Evolutionary conservation across 1,139 yeast genomes (phyloP).

Genomic region (Candida tropicalis): DNA sequence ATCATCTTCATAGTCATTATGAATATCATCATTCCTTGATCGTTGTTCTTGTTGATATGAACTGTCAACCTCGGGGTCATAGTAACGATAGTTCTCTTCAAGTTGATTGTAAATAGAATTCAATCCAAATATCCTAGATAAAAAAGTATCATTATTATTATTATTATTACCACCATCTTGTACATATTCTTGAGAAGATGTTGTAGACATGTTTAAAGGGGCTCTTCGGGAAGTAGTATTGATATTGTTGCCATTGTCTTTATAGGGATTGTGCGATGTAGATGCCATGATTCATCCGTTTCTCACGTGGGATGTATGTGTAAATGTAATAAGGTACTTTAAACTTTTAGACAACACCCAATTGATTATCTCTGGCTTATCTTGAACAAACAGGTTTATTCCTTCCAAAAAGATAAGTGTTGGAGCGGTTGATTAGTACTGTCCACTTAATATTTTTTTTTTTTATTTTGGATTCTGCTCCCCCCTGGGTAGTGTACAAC

Average conservation of each 20-base stretch:
- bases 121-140: slow-evolving; percentile 58
- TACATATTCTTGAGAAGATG: neutral
- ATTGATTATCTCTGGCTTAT: too few species aligned
- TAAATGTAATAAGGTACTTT: neutral
- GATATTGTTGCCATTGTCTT: slow-evolving; percentile 2
- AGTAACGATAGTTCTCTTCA: slow-evolving; percentile 41
- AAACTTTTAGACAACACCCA: too few species aligned
- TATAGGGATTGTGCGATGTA: slow-evolving; percentile 7
- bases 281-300: slow-evolving; percentile 2
- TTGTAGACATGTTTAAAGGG: slow-evolving; percentile 1
- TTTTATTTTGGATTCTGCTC: too few species aligned
- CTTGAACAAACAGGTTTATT: too few species aligned
- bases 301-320: neutral
- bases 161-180: slow-evolving; percentile 16
- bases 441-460: too few species aligned
- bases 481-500: too few species aligned
- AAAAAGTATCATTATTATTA: slow-evolving; percentile 47
- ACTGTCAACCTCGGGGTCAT: slow-evolving; percentile 38
- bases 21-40: neutral
- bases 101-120: slow-evolving; percentile 51
- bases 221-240: neutral
- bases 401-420: too few species aligned
- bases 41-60: slow-evolving; percentile 14
- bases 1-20: slow-evolving; percentile 9
- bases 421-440: too few species aligned